phyloP scores from a whole-genome alignment of 2,329 filamentous ascomycete genomes.

The Fusarium liriodendri region DNA sequence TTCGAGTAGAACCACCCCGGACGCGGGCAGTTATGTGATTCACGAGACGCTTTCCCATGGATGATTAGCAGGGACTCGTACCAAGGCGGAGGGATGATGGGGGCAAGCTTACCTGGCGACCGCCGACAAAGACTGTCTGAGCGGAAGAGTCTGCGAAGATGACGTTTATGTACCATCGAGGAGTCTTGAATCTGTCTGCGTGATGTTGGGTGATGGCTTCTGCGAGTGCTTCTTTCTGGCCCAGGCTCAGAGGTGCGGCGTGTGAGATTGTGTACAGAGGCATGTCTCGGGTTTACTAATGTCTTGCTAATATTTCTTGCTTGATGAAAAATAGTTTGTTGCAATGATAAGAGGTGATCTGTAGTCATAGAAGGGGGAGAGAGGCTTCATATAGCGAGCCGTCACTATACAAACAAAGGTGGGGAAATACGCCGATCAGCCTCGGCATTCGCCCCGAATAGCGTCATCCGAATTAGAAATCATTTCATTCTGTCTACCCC shows the following conservation, averaged over 20 bases:
- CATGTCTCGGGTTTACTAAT: not conserved
- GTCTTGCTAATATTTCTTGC: accelerated
- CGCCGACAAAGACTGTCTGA: not conserved
- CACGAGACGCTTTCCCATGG: not conserved
- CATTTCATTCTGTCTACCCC: not conserved
- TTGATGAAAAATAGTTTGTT: not conserved
- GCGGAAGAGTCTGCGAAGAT: not conserved
- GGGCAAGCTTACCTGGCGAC: not conserved
- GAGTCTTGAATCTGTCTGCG: not conserved
- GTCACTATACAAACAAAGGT: not conserved
- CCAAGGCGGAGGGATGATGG: not conserved
- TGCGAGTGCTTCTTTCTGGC: not conserved
- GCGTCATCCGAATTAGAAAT: not conserved
- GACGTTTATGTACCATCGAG: not conserved
- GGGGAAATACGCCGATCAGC: not conserved
- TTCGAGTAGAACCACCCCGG: not conserved
- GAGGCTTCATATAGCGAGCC: not conserved
- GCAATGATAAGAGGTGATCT: not conserved
- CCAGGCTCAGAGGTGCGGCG: not conserved
- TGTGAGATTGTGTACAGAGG: not conserved
- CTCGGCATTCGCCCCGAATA: not conserved
- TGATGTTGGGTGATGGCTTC: not conserved
- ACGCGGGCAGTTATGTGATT: not conserved
- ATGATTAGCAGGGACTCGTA: not conserved
- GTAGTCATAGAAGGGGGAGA: not conserved